Percentiles rank a stretch among this genome's conserved stretches.
Evolutionary conservation across 495 filamentous ascomycete genomes (phyloP).

Genomic region (Neurospora terricola): DNA sequence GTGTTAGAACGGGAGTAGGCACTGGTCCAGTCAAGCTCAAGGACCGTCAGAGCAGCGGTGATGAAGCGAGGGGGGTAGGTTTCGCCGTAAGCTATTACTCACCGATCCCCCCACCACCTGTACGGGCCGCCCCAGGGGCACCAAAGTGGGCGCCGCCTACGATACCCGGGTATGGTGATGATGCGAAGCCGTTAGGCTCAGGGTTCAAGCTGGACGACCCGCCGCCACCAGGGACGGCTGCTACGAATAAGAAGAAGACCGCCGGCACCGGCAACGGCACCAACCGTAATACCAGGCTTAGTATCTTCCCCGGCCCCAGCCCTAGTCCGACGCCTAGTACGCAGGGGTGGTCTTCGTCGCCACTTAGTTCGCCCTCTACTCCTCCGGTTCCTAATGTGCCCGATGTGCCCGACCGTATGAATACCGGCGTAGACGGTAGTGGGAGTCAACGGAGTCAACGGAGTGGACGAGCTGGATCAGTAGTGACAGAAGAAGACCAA

Average conservation of each 20-base stretch:
- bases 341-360: not conserved
- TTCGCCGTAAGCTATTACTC: not conserved
- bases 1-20: not conserved
- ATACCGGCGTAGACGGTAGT: not conserved
- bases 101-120: not conserved
- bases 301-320: not conserved
- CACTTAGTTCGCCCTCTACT: not conserved
- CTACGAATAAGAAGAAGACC: not conserved
- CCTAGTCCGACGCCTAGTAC: not conserved
- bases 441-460: not conserved
- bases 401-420: not conserved
- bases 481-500: not conserved
- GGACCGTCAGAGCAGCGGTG: not conserved
- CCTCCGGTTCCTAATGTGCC: not conserved
- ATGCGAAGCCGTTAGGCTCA: not conserved
- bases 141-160: not conserved
- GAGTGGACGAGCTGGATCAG: not conserved
- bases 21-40: not conserved
- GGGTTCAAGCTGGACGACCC: not conserved
- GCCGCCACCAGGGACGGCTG: not conserved
- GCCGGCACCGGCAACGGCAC: too few relatives aligned
- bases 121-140: not conserved
- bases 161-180: not conserved
- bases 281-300: not conserved
- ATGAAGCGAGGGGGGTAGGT: not conserved